Evolutionary conservation across 73 alveolate genomes (phyloP), one percentile per base, ranked within the genome.

Genomic region (Paramecium primaurelia): DNA sequence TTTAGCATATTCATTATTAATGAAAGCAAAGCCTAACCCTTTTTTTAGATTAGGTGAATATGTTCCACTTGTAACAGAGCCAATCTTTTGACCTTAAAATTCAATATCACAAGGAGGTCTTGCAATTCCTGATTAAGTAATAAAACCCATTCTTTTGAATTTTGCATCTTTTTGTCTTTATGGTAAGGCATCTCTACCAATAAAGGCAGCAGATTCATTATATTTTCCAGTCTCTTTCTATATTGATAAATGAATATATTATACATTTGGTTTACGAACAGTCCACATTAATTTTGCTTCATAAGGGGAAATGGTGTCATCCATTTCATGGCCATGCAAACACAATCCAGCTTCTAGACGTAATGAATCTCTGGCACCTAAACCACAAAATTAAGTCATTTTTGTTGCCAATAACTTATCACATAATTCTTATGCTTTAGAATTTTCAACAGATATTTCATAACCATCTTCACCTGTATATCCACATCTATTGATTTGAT

Each of bases 391-490:
- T 25, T 64, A 58, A 18, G 86, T 60, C 37, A 84, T 93, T 60
- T 92, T 91, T 22, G 77, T 36, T 37, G 95, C 49, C 64, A 93
- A 47, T 22, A 95, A 68, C 83, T 80, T 38, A 68, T 96, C 86
- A 71, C 98, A 93, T 69, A 97, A 94, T 58, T 86, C 95, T 22
- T 88, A 92, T 32, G 95, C 95, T 30, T 92, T 64, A 4, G 73
- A 59, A 14, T 85, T 84, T 8, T 88, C 95, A 42, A 95, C 96
- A 10, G 97, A 92, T 40, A 96, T 71, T 86, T 97, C 99, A 77
- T 96, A 97, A 77, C 99, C 99, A 87, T 97, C 99, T 80, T 97
- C 99, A 6, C 99, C 99, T 6, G 99, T 97, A 93, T 97, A 97
- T 34, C 99, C 99, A 86, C 99, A 96, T 88, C 99, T 93, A 49